Conservation (phyloP, 2,329 filamentous ascomycete genomes). For the Colletotrichum viniferum region DNA sequence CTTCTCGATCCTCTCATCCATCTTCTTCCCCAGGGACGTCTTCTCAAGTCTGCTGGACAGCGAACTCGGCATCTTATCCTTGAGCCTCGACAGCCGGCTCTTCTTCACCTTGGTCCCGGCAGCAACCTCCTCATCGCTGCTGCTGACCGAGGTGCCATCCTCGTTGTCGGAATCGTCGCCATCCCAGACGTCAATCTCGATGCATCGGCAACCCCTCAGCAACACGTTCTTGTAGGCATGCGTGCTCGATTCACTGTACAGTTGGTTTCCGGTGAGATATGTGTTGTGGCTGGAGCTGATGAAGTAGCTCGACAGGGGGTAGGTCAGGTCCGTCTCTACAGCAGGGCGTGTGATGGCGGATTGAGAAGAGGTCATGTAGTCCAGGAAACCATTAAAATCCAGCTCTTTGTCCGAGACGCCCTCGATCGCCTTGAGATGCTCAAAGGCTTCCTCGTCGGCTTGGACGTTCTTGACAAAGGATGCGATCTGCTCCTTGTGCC, state of each 20-base stretch:
- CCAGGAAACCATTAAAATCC: constrained; percentile 53
- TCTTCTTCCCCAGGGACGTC: constrained; percentile 49
- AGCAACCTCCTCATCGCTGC: constrained; percentile 50
- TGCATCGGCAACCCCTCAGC: constrained; percentile 83
- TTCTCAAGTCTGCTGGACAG: constrained; percentile 51
- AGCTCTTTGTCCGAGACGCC: constrained; percentile 39
- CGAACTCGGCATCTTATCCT: constrained; percentile 55
- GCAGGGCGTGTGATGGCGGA: constrained; percentile 46
- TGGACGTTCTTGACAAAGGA: constrained; percentile 54
- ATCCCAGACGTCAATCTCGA: constrained; percentile 97
- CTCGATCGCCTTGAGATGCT: constrained; percentile 4
- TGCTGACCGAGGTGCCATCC: constrained; percentile 58
- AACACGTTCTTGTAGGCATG: constrained; percentile 87
- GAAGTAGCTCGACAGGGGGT: constrained; percentile 88
- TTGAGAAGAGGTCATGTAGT: constrained; percentile 60
- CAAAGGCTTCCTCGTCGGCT: constrained; percentile 31
- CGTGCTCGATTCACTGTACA: constrained; percentile 84
- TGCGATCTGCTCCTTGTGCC: constrained; percentile 49
- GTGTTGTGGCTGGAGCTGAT: constrained; percentile 96
- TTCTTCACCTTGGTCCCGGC: constrained; percentile 1
- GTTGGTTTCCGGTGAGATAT: constrained; percentile 87
- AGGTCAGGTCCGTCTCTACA: constrained; percentile 62
- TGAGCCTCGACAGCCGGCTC: constrained; percentile 67
- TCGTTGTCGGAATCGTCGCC: constrained; percentile 75
- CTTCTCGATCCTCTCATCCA: constrained; percentile 38